Base-by-base conservation (phyloP, 1,139 yeast species). In the Diutina pseudorugosa region DNA sequence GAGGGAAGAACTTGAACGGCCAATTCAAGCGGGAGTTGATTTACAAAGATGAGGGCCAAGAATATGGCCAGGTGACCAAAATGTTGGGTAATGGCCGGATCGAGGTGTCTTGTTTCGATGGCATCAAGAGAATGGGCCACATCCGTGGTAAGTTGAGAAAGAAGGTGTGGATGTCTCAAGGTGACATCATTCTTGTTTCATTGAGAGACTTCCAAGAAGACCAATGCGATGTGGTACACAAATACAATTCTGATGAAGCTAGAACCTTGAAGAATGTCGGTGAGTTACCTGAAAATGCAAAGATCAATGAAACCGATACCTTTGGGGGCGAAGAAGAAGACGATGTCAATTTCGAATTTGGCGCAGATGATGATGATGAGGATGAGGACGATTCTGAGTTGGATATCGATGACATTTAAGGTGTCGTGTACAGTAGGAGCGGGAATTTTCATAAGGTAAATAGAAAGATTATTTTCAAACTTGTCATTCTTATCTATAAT, bases 111-210 rank as follows among this genome's bases (percentile, higher is more conserved):
- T 94, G 98, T 73, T 94, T 93, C 65, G 98, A 94, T 66, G 96
- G 96, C 59, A 76, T 77, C 61, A 89, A 84, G 68, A 84, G 99
- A 76, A 80, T 89, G 81, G 98, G 96, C 19, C 98, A 93, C 68
- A 94, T 94, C 65, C 87, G 99, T 78, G 99, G 99, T 62, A 94
- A 94, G 70, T 81, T 94, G 75, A 87, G 99, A 80, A 94, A 94
- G 84, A 93, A 93, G 82, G 98, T 91, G 57, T 94, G 99, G 99
- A 91, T 94, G 89, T 87, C 89, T 50, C 98, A 90, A 72, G 98
- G 98, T 73, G 99, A 94, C 67, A 94, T 94, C 62, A 90, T 94
- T 60, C 76, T 94, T 65, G 93, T 93, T 51, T 90, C 97, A 6
- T 80, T 94, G 65, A 89, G 99, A 79, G 99, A 94, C 65, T 94